Evolutionary conservation across 202 grass and related monocot genomes (phyloP).

Genomic region (Setaria italica): DNA sequence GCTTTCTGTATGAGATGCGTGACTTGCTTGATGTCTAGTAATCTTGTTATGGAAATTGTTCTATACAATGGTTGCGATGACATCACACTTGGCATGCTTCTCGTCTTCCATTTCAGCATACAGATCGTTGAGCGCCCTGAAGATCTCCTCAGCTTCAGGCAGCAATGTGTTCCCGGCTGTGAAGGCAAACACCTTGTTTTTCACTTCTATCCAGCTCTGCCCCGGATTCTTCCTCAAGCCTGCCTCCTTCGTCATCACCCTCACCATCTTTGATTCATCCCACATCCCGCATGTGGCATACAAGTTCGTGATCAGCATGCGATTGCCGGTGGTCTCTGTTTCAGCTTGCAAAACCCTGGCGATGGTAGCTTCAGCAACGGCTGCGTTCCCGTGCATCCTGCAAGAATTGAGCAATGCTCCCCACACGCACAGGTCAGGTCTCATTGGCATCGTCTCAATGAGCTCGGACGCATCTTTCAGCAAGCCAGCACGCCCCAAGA

Average conservation of each 20-base stretch:
- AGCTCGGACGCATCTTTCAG: conserved; percentile 49
- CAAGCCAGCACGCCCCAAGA: conserved; percentile 63
- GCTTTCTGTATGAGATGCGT: neutral
- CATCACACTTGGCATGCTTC: neutral
- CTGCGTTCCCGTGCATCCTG: conserved; percentile 52
- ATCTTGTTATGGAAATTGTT: neutral
- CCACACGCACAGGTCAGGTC: conserved; percentile 54
- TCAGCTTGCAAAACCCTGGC: conserved; percentile 42
- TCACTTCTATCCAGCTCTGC: conserved; percentile 68
- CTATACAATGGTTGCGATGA: neutral
- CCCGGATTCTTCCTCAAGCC: conserved; percentile 70
- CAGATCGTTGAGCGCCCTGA: conserved; percentile 41
- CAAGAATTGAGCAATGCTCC: conserved; percentile 73
- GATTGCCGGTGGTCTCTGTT: conserved; percentile 47
- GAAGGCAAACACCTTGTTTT: conserved; percentile 57
- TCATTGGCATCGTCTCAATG: conserved; percentile 56
- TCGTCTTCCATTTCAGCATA: conserved; percentile 50
- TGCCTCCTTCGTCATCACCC: conserved; percentile 55
- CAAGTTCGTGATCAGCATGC: conserved; percentile 64
- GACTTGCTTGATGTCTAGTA: neutral
- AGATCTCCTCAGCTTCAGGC: conserved; percentile 29
- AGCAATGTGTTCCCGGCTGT: neutral
- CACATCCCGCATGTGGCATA: conserved; percentile 68
- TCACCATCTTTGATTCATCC: conserved; percentile 58
- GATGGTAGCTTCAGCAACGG: conserved; percentile 44